phyloP scores from a whole-genome alignment of 2,329 filamentous ascomycete genomes.

The Lasiodiplodia theobromae region DNA sequence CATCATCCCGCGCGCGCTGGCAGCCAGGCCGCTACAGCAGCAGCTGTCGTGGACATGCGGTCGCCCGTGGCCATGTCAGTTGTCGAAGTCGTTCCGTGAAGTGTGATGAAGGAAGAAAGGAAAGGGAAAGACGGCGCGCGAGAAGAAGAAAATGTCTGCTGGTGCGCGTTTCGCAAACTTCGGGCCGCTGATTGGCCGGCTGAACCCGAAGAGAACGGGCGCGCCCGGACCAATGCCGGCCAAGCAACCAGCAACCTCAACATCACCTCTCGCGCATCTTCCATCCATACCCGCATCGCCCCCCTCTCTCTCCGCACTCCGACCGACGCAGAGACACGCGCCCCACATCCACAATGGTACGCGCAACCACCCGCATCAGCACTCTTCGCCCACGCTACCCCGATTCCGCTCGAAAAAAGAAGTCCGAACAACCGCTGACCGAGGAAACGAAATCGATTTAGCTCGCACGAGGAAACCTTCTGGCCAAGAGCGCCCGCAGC shows the following conservation, averaged over 20 bases:
- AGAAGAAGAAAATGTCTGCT: not conserved
- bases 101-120: not conserved
- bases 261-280: conserved; percentile 23
- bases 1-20: not conserved
- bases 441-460: not conserved
- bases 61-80: not conserved
- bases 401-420: not conserved
- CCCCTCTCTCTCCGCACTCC: not conserved
- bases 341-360: conserved; percentile 6
- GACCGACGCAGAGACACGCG: not conserved
- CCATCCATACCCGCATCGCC: not conserved
- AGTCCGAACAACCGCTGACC: conserved; percentile 1
- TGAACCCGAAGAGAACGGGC: conserved; percentile 4
- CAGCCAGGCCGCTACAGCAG: not conserved
- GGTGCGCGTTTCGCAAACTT: conserved; percentile 15
- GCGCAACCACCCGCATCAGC: not conserved
- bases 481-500: conserved; percentile 5
- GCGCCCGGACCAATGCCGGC: conserved; percentile 4
- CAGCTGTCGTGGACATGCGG: not conserved
- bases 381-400: not conserved
- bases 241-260: conserved; percentile 21
- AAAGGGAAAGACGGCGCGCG: no score
- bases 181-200: conserved; percentile 30
- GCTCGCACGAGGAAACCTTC: not conserved
- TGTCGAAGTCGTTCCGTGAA: not conserved